These are phyloP conservation scores for Stentor coeruleus DNA, from an alignment of 73 alveolate species.

Conservation along the genomic window DNA sequence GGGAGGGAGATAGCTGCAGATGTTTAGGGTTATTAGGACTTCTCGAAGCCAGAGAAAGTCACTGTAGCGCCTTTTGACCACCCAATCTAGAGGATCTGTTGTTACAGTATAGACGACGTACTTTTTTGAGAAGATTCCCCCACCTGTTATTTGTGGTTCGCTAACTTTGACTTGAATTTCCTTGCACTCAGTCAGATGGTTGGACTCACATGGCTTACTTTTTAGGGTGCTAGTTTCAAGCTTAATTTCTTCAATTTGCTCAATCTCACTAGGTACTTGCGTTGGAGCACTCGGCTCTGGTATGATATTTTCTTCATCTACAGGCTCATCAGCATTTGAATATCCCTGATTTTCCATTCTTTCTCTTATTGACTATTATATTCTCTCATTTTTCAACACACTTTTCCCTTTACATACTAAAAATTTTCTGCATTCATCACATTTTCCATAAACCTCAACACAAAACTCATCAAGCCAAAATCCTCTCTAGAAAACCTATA, in stretches of 20 bases:
- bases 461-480: too few relatives aligned
- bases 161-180: background rate
- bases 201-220: background rate
- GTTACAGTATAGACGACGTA: constrained; percentile 33
- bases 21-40: constrained; percentile 21
- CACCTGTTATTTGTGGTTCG: background rate
- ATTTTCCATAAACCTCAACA: too few relatives aligned
- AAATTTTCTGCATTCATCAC: too few relatives aligned
- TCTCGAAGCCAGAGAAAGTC: constrained; percentile 69
- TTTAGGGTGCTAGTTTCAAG: background rate
- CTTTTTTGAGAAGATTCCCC: constrained; percentile 33
- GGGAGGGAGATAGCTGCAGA: background rate
- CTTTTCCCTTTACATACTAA: too few relatives aligned
- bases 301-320: too few relatives aligned
- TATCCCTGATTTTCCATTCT: too few relatives aligned
- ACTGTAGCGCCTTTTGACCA: constrained; percentile 54
- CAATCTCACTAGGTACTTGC: too few relatives aligned
- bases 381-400: too few relatives aligned
- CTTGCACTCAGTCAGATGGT: background rate
- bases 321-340: too few relatives aligned
- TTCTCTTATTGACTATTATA: too few relatives aligned
- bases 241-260: background rate
- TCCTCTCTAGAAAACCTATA: too few relatives aligned
- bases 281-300: too few relatives aligned
- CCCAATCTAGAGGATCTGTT: constrained; percentile 69